Evolutionary conservation across 2,329 filamentous ascomycete species (phyloP).

Genomic region (Phaeosphaeriaceae sp.): DNA sequence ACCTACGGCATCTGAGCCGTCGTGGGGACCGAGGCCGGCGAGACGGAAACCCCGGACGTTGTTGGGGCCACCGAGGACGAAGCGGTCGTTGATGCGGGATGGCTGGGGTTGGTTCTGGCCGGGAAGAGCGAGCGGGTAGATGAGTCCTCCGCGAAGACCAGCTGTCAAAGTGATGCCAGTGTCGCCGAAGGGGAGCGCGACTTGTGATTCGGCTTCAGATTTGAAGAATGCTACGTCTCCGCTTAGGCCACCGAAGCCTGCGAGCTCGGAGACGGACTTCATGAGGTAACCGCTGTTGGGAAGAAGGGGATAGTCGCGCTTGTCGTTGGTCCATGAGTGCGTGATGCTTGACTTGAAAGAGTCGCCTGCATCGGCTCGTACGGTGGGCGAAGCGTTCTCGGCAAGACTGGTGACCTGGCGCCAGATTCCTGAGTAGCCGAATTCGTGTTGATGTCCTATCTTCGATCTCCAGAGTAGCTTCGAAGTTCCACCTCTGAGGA

Average conservation of each 20-base stretch:
- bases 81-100: conserved; percentile 91
- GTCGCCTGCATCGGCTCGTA: conserved; percentile 87
- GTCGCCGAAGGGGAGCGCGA: conserved; percentile 75
- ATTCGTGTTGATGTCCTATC: conserved; percentile 73
- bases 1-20: conserved; percentile 84
- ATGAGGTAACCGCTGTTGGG: conserved; percentile 83
- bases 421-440: conserved; percentile 85
- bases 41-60: conserved; percentile 94
- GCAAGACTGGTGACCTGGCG: conserved; percentile 84
- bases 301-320: conserved; percentile 83
- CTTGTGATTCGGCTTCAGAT: conserved; percentile 82
- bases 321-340: conserved; percentile 81
- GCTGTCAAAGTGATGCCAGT: conserved; percentile 85
- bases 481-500: conserved; percentile 77
- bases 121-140: conserved; percentile 80
- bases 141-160: conserved; percentile 79
- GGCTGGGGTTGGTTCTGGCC: conserved; percentile 64
- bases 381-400: conserved; percentile 77
- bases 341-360: conserved; percentile 87
- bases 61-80: conserved; percentile 91
- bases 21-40: conserved; percentile 86
- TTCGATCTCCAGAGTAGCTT: conserved; percentile 77
- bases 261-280: conserved; percentile 81
- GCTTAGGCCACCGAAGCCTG: conserved; percentile 80
- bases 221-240: conserved; percentile 96